These are phyloP conservation scores for Hanseniaspora hatyaiensis DNA, from an alignment of 805 yeast genomes.

Conservation along the genomic window DNA sequence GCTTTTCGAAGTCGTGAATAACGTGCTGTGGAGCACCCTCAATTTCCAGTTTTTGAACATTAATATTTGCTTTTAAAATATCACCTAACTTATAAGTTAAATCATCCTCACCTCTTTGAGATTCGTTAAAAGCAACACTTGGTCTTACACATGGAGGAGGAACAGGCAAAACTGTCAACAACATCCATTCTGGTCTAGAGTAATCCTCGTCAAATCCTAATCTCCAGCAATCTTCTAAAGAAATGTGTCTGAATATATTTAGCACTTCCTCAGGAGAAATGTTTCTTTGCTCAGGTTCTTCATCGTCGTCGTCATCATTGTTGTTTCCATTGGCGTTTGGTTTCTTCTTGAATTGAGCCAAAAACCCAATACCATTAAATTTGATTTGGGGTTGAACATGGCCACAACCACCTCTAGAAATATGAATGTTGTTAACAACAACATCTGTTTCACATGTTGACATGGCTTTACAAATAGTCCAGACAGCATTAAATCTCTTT, in stretches of 20 bases:
- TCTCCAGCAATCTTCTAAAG: constrained; percentile 65
- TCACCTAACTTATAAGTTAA: constrained; percentile 95
- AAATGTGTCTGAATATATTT: constrained; percentile 83
- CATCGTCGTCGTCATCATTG: constrained; percentile 63
- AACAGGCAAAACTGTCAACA: constrained; percentile 92
- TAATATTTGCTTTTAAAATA: constrained; percentile 88
- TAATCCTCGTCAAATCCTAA: constrained; percentile 90
- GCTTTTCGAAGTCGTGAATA: constrained; percentile 87
- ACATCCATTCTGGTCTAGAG: constrained; percentile 98
- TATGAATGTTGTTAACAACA: constrained; percentile 44
- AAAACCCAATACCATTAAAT: constrained; percentile 85
- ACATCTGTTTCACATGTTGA: constrained; percentile 90
- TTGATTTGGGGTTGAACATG: constrained; percentile 91
- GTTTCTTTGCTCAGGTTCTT: constrained; percentile 83
- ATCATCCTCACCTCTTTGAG: constrained; percentile 98
- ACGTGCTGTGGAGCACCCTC: constrained; percentile 99
- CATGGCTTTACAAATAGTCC: constrained; percentile 84
- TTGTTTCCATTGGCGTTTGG: constrained; percentile 28
- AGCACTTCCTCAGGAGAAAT: constrained; percentile 80
- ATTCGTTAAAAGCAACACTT: constrained; percentile 92
- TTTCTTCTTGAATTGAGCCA: constrained; percentile 93
- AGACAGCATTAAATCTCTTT: constrained; percentile 90
- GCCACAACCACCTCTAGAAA: constrained; percentile 94
- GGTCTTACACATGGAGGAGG: constrained; percentile 99
- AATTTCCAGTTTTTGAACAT: constrained; percentile 93